Evolutionary conservation across 1,284 basidiomycete species (phyloP), one percentile per base, ranked within the genome.

Genomic region (Trametes polyzona): DNA sequence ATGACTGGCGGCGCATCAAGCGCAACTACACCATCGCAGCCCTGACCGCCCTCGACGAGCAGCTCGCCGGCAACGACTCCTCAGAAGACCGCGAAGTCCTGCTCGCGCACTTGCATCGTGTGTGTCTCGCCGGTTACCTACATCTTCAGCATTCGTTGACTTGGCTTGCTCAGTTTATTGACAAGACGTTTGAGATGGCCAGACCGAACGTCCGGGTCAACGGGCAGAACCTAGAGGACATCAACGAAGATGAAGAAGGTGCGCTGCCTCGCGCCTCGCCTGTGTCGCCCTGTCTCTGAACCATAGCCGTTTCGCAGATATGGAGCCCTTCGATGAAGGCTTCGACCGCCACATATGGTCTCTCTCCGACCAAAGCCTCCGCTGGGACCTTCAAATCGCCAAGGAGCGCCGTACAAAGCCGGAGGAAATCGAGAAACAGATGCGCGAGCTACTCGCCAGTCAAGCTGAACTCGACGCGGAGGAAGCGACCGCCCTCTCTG

Each of bases 281-380:
- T 19, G 23, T 12, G 4, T 2, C 16, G 19, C 27, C 6, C 40
- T n/a, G 4, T 7, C 41, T 1, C 29, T 36, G 21, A 9, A 10
- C 44, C 16, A n/a, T 21, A 17, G 10, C 24, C n/a, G 19, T 16
- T 27, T 21, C 9, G 35, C 14, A 90, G 89, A 88, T 23, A 82
- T 83, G 57, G 90, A 93, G 66, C 80, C 84, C 5, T 94, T 93
- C 67, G 91, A 94, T 67, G 92, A 94, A 70, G 83, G 61, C 37
- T 58, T 67, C 30, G 65, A 66, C 53, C 55, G 65, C 7, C 65
- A 66, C 24, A 66, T 66, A 39, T 66, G 65, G 65, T 56, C 63
- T 8, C 61, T 66, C 30, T 60, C 65, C 17, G 63, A 66, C 58
- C 63, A 65, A 27, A 64, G 63, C 44, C 51, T 66, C 23, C 58